These are phyloP conservation scores for Nakazawaea wyomingensis DNA, from an alignment of 805 yeast genomes.

Conservation along the genomic window DNA sequence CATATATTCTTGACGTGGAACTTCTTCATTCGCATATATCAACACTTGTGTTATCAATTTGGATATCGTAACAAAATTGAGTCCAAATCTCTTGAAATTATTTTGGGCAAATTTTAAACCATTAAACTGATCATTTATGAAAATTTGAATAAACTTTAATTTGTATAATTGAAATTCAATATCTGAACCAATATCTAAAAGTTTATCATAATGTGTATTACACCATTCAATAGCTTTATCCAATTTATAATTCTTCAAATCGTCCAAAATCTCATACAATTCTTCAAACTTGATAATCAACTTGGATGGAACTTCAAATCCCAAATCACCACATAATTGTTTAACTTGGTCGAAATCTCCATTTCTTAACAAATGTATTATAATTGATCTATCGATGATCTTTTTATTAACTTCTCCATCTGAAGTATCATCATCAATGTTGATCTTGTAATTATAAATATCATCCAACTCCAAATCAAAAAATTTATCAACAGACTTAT, in stretches of 20 bases:
- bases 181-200: slow-evolving; percentile 32
- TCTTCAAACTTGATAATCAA: slow-evolving; percentile 32
- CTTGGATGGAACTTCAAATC: slow-evolving; percentile 20
- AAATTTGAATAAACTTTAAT: slow-evolving; percentile 33
- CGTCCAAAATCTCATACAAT: slow-evolving; percentile 37
- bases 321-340: slow-evolving; percentile 25
- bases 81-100: slow-evolving; percentile 34
- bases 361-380: slow-evolving; percentile 26
- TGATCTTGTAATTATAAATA: slow-evolving; percentile 21
- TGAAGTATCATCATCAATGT: slow-evolving; percentile 26
- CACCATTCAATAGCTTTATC: slow-evolving; percentile 49
- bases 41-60: slow-evolving; percentile 37
- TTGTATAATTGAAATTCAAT: slow-evolving; percentile 41
- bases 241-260: slow-evolving; percentile 30
- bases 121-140: slow-evolving; percentile 19
- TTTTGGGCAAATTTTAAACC: slow-evolving; percentile 41
- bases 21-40: slow-evolving; percentile 11
- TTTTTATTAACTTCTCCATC: slow-evolving; percentile 19
- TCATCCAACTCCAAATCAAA: slow-evolving; percentile 21
- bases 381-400: slow-evolving; percentile 23
- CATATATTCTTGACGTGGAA: background rate
- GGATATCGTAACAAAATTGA: slow-evolving; percentile 35
- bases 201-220: slow-evolving; percentile 18
- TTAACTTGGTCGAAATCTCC: slow-evolving; percentile 23
- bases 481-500: slow-evolving; percentile 22